Conservation (phyloP, 495 filamentous ascomycete species). For the Tetracladium setigerum region DNA sequence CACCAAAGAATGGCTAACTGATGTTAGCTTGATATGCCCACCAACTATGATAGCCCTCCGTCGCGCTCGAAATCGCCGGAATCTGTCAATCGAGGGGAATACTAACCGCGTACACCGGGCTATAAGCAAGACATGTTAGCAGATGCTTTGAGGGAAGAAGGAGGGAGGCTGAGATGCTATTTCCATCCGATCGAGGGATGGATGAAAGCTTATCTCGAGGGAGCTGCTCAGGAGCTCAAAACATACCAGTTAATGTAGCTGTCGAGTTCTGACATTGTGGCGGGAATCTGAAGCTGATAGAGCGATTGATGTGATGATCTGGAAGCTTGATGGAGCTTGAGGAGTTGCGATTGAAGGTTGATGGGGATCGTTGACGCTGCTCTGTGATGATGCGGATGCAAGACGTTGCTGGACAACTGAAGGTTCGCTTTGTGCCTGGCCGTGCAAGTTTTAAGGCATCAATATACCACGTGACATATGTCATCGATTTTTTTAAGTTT, state of each 20-base stretch:
- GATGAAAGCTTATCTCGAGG: conserved; percentile 22
- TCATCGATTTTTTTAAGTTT: no score
- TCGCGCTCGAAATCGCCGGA: background rate
- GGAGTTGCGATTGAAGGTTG: conserved; percentile 31
- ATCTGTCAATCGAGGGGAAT: conserved; percentile 12
- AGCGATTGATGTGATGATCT: conserved; percentile 14
- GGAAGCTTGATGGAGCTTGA: conserved; percentile 18
- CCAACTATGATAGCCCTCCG: background rate
- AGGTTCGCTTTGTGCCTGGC: no score
- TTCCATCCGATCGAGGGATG: background rate
- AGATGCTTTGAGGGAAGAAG: conserved; percentile 5
- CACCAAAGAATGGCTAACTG: conserved; percentile 92
- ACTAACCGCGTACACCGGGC: conserved; percentile 99
- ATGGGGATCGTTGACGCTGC: conserved; percentile 36
- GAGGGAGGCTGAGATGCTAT: conserved; percentile 10
- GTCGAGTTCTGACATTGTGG: conserved; percentile 14
- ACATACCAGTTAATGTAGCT: conserved; percentile 18
- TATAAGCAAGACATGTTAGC: conserved; percentile 42
- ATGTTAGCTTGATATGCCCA: conserved; percentile 27
- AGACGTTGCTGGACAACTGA: background rate
- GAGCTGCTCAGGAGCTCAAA: background rate
- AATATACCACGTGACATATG: no score
- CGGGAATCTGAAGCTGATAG: conserved; percentile 11
- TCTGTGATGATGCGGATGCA: background rate
- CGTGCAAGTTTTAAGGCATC: no score